phyloP scores from a whole-genome alignment of 1,284 basidiomycete genomes.

The Sparassis latifolia region DNA sequence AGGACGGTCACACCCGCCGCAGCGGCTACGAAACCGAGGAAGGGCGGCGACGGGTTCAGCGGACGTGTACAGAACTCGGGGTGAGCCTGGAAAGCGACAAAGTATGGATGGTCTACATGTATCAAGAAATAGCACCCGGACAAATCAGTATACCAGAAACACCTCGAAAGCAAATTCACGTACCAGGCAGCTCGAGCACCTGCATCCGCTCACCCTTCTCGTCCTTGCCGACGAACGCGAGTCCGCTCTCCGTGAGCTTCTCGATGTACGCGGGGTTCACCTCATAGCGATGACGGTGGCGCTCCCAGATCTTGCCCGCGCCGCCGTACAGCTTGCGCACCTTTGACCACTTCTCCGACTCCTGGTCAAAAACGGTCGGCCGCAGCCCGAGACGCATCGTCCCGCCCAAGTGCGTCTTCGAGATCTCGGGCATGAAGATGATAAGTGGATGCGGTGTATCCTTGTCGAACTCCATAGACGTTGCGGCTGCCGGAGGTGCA shows the following conservation, averaged over 20 bases:
- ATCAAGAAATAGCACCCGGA: not conserved
- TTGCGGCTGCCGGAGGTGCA: constrained; percentile 57
- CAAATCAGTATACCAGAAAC: not conserved
- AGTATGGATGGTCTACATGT: constrained; percentile 84
- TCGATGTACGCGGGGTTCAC: constrained; percentile 90
- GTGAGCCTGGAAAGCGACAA: constrained; percentile 93
- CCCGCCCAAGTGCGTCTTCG: constrained; percentile 95
- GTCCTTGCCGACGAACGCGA: constrained; percentile 90
- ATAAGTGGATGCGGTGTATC: constrained; percentile 68
- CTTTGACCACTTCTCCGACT: constrained; percentile 57
- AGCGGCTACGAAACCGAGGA: constrained; percentile 94
- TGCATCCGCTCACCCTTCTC: constrained; percentile 98
- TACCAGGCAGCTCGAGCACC: constrained; percentile 82
- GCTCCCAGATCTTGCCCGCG: constrained; percentile 85
- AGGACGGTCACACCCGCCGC: constrained; percentile 62
- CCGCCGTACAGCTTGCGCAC: constrained; percentile 85
- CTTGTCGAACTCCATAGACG: constrained; percentile 77
- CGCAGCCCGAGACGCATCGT: constrained; percentile 97
- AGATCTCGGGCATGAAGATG: constrained; percentile 99
- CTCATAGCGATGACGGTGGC: constrained; percentile 96
- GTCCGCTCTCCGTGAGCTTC: constrained; percentile 63
- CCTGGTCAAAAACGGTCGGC: constrained; percentile 82
- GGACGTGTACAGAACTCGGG: constrained; percentile 99
- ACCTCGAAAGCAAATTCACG: constrained; percentile 21
- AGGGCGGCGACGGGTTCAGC: constrained; percentile 94